Conservation (phyloP, 1,284 basidiomycete genomes). For the Rhodotorula sp. region DNA sequence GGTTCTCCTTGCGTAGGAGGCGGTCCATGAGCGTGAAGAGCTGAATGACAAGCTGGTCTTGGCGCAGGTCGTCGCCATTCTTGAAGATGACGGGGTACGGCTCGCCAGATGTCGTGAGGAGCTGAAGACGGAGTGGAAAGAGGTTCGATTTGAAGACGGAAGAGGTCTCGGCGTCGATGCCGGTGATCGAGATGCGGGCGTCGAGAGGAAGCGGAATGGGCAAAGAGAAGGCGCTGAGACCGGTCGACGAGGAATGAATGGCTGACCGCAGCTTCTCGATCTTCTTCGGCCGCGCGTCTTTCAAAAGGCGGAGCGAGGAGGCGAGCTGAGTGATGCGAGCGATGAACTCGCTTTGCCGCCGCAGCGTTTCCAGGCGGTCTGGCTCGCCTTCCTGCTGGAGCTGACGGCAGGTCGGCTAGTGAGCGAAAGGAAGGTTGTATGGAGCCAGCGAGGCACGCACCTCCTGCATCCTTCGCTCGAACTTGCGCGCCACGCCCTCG, state of each 20-base stretch:
- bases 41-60: slow-evolving; percentile 96
- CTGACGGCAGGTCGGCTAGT: slow-evolving; percentile 51
- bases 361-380: slow-evolving; percentile 74
- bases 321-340: slow-evolving; percentile 78
- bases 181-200: slow-evolving; percentile 73
- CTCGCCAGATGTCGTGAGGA: slow-evolving; percentile 62
- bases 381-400: slow-evolving; percentile 56
- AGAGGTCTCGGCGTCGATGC: slow-evolving; percentile 85
- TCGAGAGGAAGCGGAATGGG: slow-evolving; percentile 87
- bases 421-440: slow-evolving; percentile 49
- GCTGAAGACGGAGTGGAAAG: slow-evolving; percentile 84
- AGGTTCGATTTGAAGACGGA: slow-evolving; percentile 98
- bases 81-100: slow-evolving; percentile 95
- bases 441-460: slow-evolving; percentile 51
- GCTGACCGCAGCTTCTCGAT: slow-evolving; percentile 87
- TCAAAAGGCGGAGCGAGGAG: slow-evolving; percentile 79
- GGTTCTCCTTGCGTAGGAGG: slow-evolving; percentile 86
- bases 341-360: slow-evolving; percentile 80
- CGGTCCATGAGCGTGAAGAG: slow-evolving; percentile 97
- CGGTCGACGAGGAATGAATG: slow-evolving; percentile 75
- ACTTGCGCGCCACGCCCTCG: slow-evolving; percentile 79
- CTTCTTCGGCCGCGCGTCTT: slow-evolving; percentile 92
- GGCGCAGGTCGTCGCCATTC: slow-evolving; percentile 96
- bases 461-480: slow-evolving; percentile 80
- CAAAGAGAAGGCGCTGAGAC: slow-evolving; percentile 62